These are phyloP conservation scores for Aspergillus pseudonomiae DNA, from an alignment of 2,329 filamentous ascomycete species.

Conservation along the genomic window DNA sequence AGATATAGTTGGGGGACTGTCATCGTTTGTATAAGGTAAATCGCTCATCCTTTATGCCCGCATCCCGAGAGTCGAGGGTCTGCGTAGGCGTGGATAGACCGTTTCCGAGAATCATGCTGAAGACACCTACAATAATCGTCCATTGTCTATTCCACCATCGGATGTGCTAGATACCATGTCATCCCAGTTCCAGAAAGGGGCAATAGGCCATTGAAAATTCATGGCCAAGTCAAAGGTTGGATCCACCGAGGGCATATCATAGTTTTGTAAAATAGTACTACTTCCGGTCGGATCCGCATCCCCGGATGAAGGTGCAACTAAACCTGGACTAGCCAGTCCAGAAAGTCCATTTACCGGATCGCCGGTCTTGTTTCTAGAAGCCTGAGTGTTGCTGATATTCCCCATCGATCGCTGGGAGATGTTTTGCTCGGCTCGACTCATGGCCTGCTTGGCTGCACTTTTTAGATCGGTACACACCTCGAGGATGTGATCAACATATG, in stretches of 20 bases:
- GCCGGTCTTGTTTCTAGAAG: neutral
- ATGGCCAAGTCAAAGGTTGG: neutral
- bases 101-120: neutral
- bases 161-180: constrained; percentile 4
- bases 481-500: constrained; percentile 21
- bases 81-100: neutral
- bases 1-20: neutral
- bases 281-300: neutral
- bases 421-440: neutral
- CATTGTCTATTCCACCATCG: neutral
- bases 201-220: constrained; percentile 13
- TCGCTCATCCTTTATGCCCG: neutral
- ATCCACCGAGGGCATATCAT: constrained; percentile 1
- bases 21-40: neutral
- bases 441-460: constrained; percentile 6
- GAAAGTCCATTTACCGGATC: neutral
- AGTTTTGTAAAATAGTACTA: neutral
- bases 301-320: neutral
- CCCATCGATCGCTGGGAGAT: neutral
- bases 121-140: neutral
- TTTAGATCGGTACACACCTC: constrained; percentile 16
- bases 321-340: too few relatives aligned
- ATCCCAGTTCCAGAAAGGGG: constrained; percentile 20
- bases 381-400: neutral
- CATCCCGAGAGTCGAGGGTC: neutral